phyloP scores from a whole-genome alignment of 2,329 filamentous ascomycete genomes.

The Tolypocladium album region DNA sequence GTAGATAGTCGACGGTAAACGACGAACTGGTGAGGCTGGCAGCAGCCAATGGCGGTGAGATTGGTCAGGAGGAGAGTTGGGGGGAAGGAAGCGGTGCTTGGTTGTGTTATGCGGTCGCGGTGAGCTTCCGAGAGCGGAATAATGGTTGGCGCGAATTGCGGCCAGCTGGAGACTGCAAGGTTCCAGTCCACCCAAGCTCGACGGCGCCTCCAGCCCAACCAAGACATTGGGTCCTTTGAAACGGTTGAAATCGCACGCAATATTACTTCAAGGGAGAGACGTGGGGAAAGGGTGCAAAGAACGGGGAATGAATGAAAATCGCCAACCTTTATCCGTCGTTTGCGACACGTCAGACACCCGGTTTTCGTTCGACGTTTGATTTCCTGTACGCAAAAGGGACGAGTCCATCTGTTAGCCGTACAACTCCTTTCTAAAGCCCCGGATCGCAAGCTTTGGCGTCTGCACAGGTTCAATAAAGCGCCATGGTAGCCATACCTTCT shows the following conservation, averaged over 20 bases:
- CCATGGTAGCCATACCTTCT: conserved; percentile 37
- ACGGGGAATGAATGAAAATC: not conserved
- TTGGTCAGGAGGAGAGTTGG: not conserved
- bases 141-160: conserved; percentile 1
- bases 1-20: not conserved
- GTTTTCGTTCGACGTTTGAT: conserved; percentile 54
- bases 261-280: not conserved
- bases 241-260: not conserved
- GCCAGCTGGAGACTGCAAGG: not conserved
- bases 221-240: not conserved
- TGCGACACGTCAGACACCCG: conserved; percentile 51
- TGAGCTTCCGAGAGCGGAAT: not conserved
- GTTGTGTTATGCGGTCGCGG: not conserved
- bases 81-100: not conserved
- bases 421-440: not conserved
- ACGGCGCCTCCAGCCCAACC: not conserved
- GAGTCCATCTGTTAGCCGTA: not conserved
- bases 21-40: not conserved
- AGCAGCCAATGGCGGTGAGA: not conserved
- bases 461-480: not conserved
- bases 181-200: not conserved
- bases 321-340: conserved; percentile 51
- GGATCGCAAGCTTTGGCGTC: not conserved
- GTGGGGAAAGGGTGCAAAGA: not conserved
- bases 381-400: conserved; percentile 28